These are phyloP conservation scores for Neurospora sp. DNA, from an alignment of 495 filamentous ascomycete genomes.

Conservation along the genomic window DNA sequence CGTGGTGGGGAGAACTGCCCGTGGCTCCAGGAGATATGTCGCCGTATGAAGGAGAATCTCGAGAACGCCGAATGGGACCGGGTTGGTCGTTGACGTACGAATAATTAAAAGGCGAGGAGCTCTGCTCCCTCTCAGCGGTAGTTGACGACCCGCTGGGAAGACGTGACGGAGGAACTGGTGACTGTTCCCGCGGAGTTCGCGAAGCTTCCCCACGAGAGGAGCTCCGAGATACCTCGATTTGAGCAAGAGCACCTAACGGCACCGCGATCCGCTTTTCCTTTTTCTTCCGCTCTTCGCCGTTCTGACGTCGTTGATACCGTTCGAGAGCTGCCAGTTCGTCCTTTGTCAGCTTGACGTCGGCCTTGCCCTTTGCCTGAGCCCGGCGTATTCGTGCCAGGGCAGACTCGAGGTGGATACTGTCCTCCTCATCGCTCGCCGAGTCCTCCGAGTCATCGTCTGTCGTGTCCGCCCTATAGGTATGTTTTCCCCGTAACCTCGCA, in stretches of 20 bases:
- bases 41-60: neutral
- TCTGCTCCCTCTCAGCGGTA: constrained; percentile 16
- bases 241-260: constrained; percentile 20
- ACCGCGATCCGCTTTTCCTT: constrained; percentile 32
- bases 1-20: neutral
- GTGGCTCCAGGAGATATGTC: neutral
- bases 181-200: constrained; percentile 21
- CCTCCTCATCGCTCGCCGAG: constrained; percentile 46
- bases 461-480: constrained; percentile 33
- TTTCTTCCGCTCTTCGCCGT: constrained; percentile 31
- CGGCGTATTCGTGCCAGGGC: constrained; percentile 68
- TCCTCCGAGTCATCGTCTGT: constrained; percentile 46
- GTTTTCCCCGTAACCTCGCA: constrained; percentile 25
- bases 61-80: neutral
- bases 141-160: constrained; percentile 12
- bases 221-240: constrained; percentile 23
- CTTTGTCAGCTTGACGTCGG: constrained; percentile 64
- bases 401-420: constrained; percentile 62
- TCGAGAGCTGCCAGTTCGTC: constrained; percentile 69
- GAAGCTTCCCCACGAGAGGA: constrained; percentile 28
- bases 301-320: constrained; percentile 47
- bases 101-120: constrained; percentile 33
- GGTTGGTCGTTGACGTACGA: constrained; percentile 23
- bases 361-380: constrained; percentile 60
- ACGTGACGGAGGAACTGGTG: constrained; percentile 18